phyloP scores from a whole-genome alignment of 2,329 filamentous ascomycete genomes.

The Dactylellina cionopaga region DNA sequence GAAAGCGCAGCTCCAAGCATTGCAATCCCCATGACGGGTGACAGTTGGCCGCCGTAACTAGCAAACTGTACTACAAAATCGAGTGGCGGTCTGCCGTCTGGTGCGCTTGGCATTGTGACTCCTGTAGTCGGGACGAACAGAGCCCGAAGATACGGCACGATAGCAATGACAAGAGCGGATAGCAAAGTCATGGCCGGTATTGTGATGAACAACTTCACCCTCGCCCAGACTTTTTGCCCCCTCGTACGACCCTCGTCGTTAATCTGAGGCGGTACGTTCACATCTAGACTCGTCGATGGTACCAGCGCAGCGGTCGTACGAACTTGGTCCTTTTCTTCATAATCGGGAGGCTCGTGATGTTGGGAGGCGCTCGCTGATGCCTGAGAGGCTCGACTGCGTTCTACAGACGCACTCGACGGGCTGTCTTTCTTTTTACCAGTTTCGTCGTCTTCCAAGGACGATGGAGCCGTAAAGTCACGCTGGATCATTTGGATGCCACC shows the following conservation, averaged over 20 bases:
- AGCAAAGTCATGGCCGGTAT: slow-evolving; percentile 55
- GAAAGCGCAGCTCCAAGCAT: slow-evolving; percentile 55
- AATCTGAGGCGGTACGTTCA: slow-evolving; percentile 30
- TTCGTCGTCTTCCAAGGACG: slow-evolving; percentile 51
- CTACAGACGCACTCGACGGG: slow-evolving; percentile 21
- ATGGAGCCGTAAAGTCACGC: slow-evolving; percentile 54
- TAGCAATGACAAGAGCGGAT: slow-evolving; percentile 55
- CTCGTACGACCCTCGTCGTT: slow-evolving; percentile 22
- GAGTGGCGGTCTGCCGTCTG: slow-evolving; percentile 55
- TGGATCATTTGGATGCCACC: slow-evolving; percentile 56
- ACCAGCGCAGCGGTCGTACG: slow-evolving; percentile 28
- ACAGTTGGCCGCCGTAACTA: slow-evolving; percentile 54
- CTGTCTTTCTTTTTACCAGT: slow-evolving; percentile 15
- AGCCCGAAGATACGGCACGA: slow-evolving; percentile 54
- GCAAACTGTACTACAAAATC: slow-evolving; percentile 57
- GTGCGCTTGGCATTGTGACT: slow-evolving; percentile 53
- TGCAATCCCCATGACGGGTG: slow-evolving; percentile 55
- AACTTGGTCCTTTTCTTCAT: slow-evolving; percentile 37
- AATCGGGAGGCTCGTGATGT: slow-evolving; percentile 32
- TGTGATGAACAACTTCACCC: slow-evolving; percentile 52
- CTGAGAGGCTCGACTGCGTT: slow-evolving; percentile 29
- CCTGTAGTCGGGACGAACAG: slow-evolving; percentile 53
- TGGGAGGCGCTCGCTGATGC: slow-evolving; percentile 29
- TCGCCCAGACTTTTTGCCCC: slow-evolving; percentile 45
- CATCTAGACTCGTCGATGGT: slow-evolving; percentile 45